These are phyloP conservation scores for Bryum argenteum DNA, from an alignment of 225 moss, liverwort and hornwort species.

Conservation along the genomic window DNA sequence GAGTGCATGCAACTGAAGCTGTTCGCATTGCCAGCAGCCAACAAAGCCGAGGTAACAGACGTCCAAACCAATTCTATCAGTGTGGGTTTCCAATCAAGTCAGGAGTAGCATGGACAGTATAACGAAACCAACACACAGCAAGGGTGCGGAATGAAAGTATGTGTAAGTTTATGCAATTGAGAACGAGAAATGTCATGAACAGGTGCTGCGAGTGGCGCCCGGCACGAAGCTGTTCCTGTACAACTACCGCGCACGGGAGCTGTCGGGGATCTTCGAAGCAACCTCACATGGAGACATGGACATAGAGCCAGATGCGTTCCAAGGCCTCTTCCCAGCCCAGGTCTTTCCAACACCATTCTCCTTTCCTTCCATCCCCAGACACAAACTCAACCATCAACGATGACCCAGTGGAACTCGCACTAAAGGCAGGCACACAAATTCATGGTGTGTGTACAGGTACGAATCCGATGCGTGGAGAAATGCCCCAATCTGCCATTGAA, in stretches of 20 bases:
- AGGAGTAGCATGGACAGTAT: too few relatives aligned
- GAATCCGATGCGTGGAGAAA: slow-evolving; percentile 26
- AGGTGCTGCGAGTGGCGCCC: slow-evolving; percentile 45
- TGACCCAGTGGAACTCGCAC: too few relatives aligned
- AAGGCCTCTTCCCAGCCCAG: slow-evolving; percentile 48
- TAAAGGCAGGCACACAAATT: too few relatives aligned
- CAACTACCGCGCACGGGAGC: slow-evolving; percentile 40
- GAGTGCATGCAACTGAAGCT: slow-evolving; percentile 80
- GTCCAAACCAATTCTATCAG: too few relatives aligned
- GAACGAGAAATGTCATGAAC: neutral
- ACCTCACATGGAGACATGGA: slow-evolving; percentile 46
- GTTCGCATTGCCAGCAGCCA: slow-evolving; percentile 67
- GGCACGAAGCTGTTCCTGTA: slow-evolving; percentile 47
- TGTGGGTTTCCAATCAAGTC: too few relatives aligned
- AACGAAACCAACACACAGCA: neutral
- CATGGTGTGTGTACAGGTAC: slow-evolving; percentile 21
- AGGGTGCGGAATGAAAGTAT: neutral
- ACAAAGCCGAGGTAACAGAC: slow-evolving; percentile 43
- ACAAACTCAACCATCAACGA: neutral
- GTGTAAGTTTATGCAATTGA: neutral
- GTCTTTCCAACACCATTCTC: slow-evolving; percentile 1
- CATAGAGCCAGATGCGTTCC: slow-evolving; percentile 39
- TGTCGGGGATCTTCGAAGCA: slow-evolving; percentile 53
- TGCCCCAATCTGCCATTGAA: slow-evolving; percentile 48
- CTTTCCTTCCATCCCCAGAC: neutral